Conservation (phyloP, 2,329 filamentous ascomycete species). For the Delphinella strobiligena region DNA sequence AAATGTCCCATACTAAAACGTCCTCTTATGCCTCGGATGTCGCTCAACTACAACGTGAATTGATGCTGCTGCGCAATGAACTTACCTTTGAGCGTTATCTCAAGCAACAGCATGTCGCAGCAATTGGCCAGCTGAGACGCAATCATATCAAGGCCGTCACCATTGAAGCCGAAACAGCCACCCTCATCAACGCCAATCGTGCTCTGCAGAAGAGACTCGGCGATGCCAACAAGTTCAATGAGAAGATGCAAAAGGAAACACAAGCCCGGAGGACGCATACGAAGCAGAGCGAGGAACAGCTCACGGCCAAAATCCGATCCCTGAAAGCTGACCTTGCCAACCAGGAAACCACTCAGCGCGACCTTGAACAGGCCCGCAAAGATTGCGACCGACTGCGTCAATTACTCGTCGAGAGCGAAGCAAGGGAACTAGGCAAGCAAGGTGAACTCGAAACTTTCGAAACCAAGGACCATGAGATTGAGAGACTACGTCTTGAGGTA, state of each 20-base stretch:
- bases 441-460: constrained; percentile 54
- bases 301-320: constrained; percentile 52
- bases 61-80: constrained; percentile 67
- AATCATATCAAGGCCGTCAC: constrained; percentile 66
- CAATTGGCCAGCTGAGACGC: constrained; percentile 66
- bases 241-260: constrained; percentile 59
- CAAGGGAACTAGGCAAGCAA: constrained; percentile 50
- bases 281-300: constrained; percentile 66
- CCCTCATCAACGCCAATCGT: constrained; percentile 65
- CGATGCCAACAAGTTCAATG: constrained; percentile 58
- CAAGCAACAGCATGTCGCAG: constrained; percentile 70
- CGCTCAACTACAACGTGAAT: constrained; percentile 55
- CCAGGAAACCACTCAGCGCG: constrained; percentile 42
- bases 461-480: constrained; percentile 48
- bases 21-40: too few relatives aligned
- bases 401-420: constrained; percentile 53
- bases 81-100: constrained; percentile 74
- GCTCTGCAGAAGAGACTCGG: constrained; percentile 60
- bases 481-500: constrained; percentile 47
- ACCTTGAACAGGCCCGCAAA: constrained; percentile 44
- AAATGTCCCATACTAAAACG: too few relatives aligned
- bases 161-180: constrained; percentile 71
- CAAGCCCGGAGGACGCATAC: constrained; percentile 59
- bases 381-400: constrained; percentile 54
- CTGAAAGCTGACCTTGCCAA: constrained; percentile 56